These are phyloP conservation scores for Teratosphaeria zuluensis DNA, from an alignment of 2,329 filamentous ascomycete species.

Conservation along the genomic window DNA sequence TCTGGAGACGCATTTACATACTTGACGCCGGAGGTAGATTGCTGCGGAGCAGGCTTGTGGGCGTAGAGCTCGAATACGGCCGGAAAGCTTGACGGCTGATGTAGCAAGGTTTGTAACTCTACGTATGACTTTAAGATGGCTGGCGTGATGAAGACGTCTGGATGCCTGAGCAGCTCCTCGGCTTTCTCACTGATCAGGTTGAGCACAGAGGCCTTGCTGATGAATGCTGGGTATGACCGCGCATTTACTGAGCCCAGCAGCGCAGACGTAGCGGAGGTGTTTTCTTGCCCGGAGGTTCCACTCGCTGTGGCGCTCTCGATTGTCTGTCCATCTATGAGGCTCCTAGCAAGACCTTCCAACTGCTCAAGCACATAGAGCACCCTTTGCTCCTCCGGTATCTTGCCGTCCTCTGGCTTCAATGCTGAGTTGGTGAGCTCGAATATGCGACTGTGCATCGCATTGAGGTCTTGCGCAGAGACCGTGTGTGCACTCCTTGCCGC, in stretches of 20 bases:
- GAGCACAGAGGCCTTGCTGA: constrained; percentile 27
- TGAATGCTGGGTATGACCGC: constrained; percentile 22
- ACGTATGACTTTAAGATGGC: constrained; percentile 66
- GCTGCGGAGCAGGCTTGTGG: constrained; percentile 52
- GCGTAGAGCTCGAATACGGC: constrained; percentile 74
- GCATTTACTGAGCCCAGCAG: constrained; percentile 41
- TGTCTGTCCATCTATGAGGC: constrained; percentile 15
- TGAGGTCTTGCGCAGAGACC: constrained; percentile 10
- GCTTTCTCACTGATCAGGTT: constrained; percentile 45
- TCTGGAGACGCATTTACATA: constrained; percentile 55
- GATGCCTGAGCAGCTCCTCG: constrained; percentile 62
- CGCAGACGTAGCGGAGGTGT: constrained; percentile 41
- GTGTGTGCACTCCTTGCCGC: constrained; percentile 7
- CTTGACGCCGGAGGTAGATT: constrained; percentile 38
- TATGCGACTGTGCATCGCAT: constrained; percentile 18
- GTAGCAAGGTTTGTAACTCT: constrained; percentile 61
- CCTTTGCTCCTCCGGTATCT: constrained; percentile 20
- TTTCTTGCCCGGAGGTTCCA: constrained; percentile 1
- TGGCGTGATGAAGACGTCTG: constrained; percentile 70
- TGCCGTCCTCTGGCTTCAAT: constrained; percentile 13
- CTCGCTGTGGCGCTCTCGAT: constrained; percentile 1
- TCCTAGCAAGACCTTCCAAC: constrained; percentile 17
- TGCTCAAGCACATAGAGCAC: constrained; percentile 25
- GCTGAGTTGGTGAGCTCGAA: constrained; percentile 18
- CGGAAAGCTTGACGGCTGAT: constrained; percentile 66